A percentile compares a stretch with the other conserved stretches of the same genome.
Evolutionary conservation across 2,329 filamentous ascomycete genomes (phyloP).

Genomic region (Ophioceras dolichostomum): DNA sequence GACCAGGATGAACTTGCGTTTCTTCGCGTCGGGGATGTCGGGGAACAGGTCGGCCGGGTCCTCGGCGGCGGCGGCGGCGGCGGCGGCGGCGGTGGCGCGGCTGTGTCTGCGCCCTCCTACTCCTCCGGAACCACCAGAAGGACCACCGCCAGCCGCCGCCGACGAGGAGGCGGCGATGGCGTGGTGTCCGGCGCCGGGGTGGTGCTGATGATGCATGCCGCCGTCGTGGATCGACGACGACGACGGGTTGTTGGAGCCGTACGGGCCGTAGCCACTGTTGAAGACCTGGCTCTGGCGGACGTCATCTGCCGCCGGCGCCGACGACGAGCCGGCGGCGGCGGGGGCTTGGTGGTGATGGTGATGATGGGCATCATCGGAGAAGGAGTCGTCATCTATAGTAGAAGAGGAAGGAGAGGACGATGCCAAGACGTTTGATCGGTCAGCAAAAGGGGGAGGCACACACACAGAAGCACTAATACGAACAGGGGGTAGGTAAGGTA

Average conservation of each 20-base stretch:
- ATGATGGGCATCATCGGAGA: conserved; percentile 43
- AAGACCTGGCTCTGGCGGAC: conserved; percentile 66
- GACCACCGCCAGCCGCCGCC: too few relatives aligned
- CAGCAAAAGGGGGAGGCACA: too few relatives aligned
- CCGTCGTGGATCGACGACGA: conserved; percentile 45
- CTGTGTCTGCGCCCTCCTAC: conserved; percentile 18
- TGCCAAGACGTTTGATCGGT: too few relatives aligned
- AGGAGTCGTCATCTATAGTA: conserved; percentile 38
- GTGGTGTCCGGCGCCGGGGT: conserved; percentile 18
- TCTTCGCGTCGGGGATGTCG: conserved; percentile 78
- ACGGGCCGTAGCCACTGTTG: conserved; percentile 45
- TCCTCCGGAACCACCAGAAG: too few relatives aligned
- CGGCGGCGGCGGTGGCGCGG: conserved; percentile 24
- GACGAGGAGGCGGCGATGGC: conserved; percentile 24
- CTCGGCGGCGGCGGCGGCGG: conserved; percentile 29
- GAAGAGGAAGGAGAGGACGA: conserved; percentile 7
- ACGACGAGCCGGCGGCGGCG: too few relatives aligned
- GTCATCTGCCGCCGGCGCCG: conserved; percentile 44
- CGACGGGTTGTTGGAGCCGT: conserved; percentile 44
- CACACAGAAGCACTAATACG: too few relatives aligned
- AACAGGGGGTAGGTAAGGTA: too few relatives aligned
- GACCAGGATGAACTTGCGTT: conserved; percentile 92
- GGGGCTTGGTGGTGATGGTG: conserved; percentile 48
- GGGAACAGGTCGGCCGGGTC: conserved; percentile 67
- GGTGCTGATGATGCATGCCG: conserved; percentile 21